These are phyloP conservation scores for Gonium pectorale DNA, from an alignment of 139 green algal genomes.

Conservation along the genomic window DNA sequence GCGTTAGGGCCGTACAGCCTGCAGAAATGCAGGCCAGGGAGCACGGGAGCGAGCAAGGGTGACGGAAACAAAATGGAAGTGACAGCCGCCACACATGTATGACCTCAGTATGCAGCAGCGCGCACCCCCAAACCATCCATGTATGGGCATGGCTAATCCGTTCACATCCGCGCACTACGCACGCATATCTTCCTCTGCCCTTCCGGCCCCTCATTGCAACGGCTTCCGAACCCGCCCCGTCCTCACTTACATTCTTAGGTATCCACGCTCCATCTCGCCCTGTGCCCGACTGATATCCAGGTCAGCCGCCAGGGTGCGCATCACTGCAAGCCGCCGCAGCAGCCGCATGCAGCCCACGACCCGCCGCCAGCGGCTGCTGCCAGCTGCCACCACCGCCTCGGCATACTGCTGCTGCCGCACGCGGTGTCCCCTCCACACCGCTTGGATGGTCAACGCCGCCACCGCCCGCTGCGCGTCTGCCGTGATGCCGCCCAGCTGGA, in stretches of 20 bases:
- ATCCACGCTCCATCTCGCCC: constrained; percentile 22
- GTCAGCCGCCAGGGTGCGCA: constrained; percentile 39
- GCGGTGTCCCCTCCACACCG: constrained; percentile 27
- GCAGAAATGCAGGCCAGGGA: background rate
- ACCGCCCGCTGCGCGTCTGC: constrained; percentile 36
- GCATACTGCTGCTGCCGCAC: background rate
- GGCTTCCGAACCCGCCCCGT: too few species aligned
- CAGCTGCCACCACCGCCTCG: background rate
- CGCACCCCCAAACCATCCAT: background rate
- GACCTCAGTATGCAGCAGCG: background rate
- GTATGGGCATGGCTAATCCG: background rate
- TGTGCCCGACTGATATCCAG: constrained; percentile 39
- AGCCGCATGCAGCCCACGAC: background rate
- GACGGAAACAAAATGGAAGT: background rate
- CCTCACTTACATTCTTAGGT: constrained; percentile 11
- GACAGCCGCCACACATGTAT: background rate
- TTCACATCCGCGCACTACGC: background rate
- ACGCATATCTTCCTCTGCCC: background rate
- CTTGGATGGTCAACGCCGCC: constrained; percentile 40
- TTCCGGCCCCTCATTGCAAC: background rate
- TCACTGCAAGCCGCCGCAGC: constrained; percentile 24
- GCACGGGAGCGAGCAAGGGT: background rate
- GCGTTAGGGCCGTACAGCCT: constrained; percentile 35
- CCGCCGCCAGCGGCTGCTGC: constrained; percentile 19
- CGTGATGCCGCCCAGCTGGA: constrained; percentile 24